A percentile compares a stretch with the other conserved stretches of the same genome.
These are phyloP conservation scores for Sutorius australiensis DNA, from an alignment of 768 basidiomycete species.

Conservation along the genomic window DNA sequence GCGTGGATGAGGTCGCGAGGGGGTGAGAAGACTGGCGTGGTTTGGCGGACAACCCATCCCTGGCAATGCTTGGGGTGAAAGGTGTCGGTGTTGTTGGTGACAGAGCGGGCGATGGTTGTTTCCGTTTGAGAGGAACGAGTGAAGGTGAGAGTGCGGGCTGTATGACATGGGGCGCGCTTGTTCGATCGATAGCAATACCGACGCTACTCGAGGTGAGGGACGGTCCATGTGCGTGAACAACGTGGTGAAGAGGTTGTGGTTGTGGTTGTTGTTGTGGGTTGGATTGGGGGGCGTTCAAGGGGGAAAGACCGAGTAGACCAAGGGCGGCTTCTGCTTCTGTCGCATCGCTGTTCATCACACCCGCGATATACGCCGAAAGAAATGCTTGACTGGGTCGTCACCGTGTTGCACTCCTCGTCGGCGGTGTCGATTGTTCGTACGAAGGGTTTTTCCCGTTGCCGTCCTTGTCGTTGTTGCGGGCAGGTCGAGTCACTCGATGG, in stretches of 20 bases:
- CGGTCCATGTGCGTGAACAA: conserved; percentile 24
- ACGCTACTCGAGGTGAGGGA: conserved; percentile 24
- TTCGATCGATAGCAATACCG: conserved; percentile 26
- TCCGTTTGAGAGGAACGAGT: conserved; percentile 42
- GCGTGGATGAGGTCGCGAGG: conserved; percentile 14
- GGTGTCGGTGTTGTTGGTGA: conserved; percentile 8
- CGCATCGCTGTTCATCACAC: conserved; percentile 50
- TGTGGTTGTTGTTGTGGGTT: conserved; percentile 26
- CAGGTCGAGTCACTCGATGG: conserved; percentile 2
- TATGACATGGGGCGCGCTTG: conserved; percentile 16
- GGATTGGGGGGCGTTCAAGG: conserved; percentile 31
- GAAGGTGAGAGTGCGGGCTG: conserved; percentile 24
- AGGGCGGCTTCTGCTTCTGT: conserved; percentile 59
- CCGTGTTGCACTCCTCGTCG: conserved; percentile 7
- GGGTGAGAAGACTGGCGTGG: conserved; percentile 16
- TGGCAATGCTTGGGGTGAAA: background rate
- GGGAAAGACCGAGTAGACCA: conserved; percentile 51
- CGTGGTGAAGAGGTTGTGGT: conserved; percentile 24
- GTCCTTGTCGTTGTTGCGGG: conserved; percentile 2
- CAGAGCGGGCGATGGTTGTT: conserved; percentile 28
- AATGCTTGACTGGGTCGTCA: conserved; percentile 3
- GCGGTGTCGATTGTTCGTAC: conserved; percentile 12
- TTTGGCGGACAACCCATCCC: conserved; percentile 13
- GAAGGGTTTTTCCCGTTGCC: conserved; percentile 16
- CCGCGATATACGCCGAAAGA: conserved; percentile 7